phyloP scores from a whole-genome alignment of 371 early-diverging fungal genomes.

The Rozella allomycis region DNA sequence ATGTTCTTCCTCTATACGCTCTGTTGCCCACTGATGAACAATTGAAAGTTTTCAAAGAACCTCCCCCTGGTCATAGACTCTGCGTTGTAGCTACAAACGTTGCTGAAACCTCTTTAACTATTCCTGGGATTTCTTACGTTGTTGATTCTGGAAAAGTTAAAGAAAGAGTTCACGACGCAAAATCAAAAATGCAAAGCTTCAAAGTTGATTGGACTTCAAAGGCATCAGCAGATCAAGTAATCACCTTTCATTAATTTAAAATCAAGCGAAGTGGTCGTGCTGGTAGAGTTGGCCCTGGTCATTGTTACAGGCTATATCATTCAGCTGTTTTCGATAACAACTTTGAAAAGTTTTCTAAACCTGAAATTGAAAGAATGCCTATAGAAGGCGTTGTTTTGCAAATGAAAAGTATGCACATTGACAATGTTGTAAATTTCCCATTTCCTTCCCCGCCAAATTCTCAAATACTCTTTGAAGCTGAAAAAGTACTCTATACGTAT shows the following conservation, averaged over 20 bases:
- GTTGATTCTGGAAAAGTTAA: conserved; percentile 93
- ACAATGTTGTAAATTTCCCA: conserved; percentile 85
- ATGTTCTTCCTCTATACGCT: conserved; percentile 12
- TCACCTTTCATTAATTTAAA: no score
- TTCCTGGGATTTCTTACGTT: conserved; percentile 89
- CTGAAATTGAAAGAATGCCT: conserved; percentile 85
- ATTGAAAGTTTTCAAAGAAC: conserved; percentile 8
- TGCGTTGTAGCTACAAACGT: conserved; percentile 94
- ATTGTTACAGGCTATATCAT: conserved; percentile 24
- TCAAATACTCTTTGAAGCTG: conserved; percentile 38
- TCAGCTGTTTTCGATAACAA: conserved; percentile 10
- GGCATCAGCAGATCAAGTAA: conserved; percentile 15
- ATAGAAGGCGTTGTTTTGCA: conserved; percentile 79
- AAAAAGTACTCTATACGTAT: conserved; percentile 12
- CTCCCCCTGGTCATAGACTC: conserved; percentile 1
- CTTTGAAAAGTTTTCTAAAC: conserved; percentile 63
- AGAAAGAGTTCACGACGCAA: conserved; percentile 14
- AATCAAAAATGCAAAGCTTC: conserved; percentile 6
- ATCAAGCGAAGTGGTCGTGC: conserved; percentile 18
- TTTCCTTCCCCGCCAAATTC: conserved; percentile 67
- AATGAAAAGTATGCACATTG: conserved; percentile 89
- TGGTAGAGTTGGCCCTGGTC: conserved; percentile 13
- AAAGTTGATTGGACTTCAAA: conserved; percentile 12
- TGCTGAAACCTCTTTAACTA: conserved; percentile 96
- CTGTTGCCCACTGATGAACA: conserved; percentile 15